Evolutionary conservation across 768 basidiomycete species (phyloP), one percentile per base, ranked within the genome.

Genomic region (Cystofilobasidium ferigula): DNA sequence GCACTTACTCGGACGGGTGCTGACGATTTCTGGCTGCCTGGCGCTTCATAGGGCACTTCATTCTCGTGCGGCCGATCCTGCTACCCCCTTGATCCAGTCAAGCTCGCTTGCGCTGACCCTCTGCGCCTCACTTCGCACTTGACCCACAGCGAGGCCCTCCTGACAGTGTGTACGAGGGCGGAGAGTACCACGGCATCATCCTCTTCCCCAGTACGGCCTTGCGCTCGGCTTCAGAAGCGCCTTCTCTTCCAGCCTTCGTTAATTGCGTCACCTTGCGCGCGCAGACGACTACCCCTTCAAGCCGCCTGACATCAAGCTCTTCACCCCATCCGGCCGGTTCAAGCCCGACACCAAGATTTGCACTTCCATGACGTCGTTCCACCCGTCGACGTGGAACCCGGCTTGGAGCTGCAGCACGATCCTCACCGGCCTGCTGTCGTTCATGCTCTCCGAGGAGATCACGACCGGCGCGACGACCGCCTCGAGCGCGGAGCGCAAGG

Each of bases 371-470:
- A 76, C 76, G 12, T 73, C 72, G 30, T 77, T 57, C 34, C 67
- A 68, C 36, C 67, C 67, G 32, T 56, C 67, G 35, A 58, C 61
- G 16, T 63, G 61, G 67, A 63, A 68, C 43, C 91, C 91, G 8
- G 88, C 90, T 1, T 94, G 91, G 91, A 89, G 87, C 72, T 89
- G 93, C 14, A 86, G 88, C 26, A 94, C 91, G 16, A 94, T 94
- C 77, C 81, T 94, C 71, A 97, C 92, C 8, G 95, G 95, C 24
- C 80, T 98, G 24, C 78, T 94, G 57, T 90, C 88, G 5, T 95
- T 95, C 78, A 94, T 94, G 92, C 80, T 93, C 57, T 85, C 88
- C 0, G 89, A 95, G 71, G 92, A 95, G 77, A 91, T 97, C 82
- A 98, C 95, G 0, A 95, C 94, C 0, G 94, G 94, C 13, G 89